Percentiles rank a stretch among this genome's conserved stretches.
phyloP scores from a whole-genome alignment of 2,329 filamentous ascomycete genomes.

The Coniochaeta pulveracea region DNA sequence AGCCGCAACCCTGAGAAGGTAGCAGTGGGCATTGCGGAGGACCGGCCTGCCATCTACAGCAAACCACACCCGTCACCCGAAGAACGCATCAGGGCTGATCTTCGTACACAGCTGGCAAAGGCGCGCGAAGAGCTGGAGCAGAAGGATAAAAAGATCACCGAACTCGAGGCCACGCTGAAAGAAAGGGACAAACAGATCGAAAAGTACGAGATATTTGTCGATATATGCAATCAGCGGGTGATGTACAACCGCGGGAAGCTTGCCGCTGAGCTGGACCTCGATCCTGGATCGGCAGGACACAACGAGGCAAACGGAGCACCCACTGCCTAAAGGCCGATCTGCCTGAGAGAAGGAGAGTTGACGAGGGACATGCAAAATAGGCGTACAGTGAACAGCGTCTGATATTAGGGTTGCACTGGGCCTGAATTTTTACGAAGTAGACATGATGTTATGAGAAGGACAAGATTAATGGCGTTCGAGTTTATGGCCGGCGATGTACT shows the following conservation, averaged over 20 bases:
- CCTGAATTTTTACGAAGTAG: too few relatives aligned
- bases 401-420: too few relatives aligned
- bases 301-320: slow-evolving; percentile 10
- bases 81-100: slow-evolving; percentile 51
- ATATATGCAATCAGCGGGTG: slow-evolving; percentile 56
- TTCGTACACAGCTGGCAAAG: slow-evolving; percentile 48
- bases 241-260: slow-evolving; percentile 52
- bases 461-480: too few relatives aligned
- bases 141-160: slow-evolving; percentile 45
- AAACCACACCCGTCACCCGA: slow-evolving; percentile 53
- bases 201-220: slow-evolving; percentile 59
- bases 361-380: too few relatives aligned
- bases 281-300: too few relatives aligned
- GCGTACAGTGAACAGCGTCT: too few relatives aligned
- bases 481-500: too few relatives aligned
- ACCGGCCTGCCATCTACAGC: slow-evolving; percentile 54
- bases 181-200: slow-evolving; percentile 52
- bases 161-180: slow-evolving; percentile 45
- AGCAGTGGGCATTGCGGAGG: slow-evolving; percentile 45
- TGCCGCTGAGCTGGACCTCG: too few relatives aligned
- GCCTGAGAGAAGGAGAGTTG: too few relatives aligned
- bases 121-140: slow-evolving; percentile 46
- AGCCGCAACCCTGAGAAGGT: slow-evolving; percentile 54
- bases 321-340: too few relatives aligned
- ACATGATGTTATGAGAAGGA: too few relatives aligned